Percentiles rank a stretch among this genome's conserved stretches.
Conservation (phyloP, 805 yeast genomes). For the Candida ovalis region DNA sequence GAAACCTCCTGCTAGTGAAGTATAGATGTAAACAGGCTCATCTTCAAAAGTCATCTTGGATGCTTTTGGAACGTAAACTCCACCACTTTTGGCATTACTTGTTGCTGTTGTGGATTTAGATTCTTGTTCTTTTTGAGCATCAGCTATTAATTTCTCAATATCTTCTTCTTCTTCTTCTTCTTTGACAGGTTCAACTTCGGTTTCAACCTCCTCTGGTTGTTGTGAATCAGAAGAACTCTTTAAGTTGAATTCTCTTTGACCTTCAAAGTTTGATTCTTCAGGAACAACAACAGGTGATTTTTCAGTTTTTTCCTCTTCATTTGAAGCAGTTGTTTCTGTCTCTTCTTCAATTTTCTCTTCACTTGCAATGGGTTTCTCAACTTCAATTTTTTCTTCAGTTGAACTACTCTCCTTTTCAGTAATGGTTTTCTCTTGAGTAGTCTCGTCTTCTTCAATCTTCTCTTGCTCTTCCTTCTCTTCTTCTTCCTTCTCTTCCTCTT, state of each 20-base stretch:
- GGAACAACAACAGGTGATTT: neutral
- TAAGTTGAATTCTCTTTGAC: neutral
- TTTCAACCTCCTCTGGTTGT: slow-evolving; percentile 9
- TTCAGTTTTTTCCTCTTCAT: neutral
- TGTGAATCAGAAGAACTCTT: slow-evolving; percentile 3
- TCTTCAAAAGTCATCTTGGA: slow-evolving; percentile 35
- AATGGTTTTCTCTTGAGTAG: slow-evolving; percentile 4
- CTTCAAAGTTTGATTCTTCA: slow-evolving; percentile 1
- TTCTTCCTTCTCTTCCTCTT: slow-evolving; percentile 7
- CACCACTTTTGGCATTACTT: slow-evolving; percentile 4
- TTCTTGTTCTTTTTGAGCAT: slow-evolving; percentile 25
- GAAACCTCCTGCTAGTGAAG: slow-evolving; percentile 86
- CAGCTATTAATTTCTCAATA: slow-evolving; percentile 24
- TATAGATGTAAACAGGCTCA: slow-evolving; percentile 71
- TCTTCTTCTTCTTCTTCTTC: slow-evolving; percentile 19
- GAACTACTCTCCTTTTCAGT: neutral
- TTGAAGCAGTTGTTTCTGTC: no score
- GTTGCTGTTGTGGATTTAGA: neutral
- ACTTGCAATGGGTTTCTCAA: slow-evolving; percentile 3
- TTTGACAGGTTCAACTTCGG: neutral
- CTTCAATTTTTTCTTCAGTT: neutral
- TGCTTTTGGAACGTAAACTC: slow-evolving; percentile 32
- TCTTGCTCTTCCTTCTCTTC: slow-evolving; percentile 5
- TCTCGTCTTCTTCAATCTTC: slow-evolving; percentile 6
- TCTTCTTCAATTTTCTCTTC: neutral